phyloP scores from a whole-genome alignment of 495 filamentous ascomycete genomes.

The Neurospora sp. region DNA sequence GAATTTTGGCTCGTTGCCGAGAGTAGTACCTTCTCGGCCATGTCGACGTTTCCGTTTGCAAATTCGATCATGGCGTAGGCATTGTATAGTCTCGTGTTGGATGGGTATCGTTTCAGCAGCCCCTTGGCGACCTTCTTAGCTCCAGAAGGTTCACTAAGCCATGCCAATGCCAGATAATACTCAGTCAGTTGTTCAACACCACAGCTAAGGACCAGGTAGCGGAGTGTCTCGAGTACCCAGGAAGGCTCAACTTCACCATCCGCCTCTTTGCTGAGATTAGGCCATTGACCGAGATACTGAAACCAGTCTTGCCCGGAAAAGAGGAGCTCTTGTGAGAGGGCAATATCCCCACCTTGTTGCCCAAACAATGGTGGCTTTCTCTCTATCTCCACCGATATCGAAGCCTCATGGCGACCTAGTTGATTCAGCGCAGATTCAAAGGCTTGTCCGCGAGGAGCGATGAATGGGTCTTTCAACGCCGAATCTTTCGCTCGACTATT shows the following conservation, averaged over 20 bases:
- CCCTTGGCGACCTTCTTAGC: conserved; percentile 63
- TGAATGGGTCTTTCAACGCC: conserved; percentile 27
- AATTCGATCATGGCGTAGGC: conserved; percentile 66
- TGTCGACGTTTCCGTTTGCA: conserved; percentile 39
- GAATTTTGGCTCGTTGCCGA: conserved; percentile 34
- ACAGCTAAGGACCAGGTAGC: conserved; percentile 36
- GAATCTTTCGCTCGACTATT: background rate
- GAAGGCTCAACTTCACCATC: conserved; percentile 21
- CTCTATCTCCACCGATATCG: conserved; percentile 2
- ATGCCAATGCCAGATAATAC: conserved; percentile 62
- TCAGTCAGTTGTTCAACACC: conserved; percentile 49
- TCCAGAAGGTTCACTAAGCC: conserved; percentile 40
- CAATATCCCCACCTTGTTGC: conserved; percentile 22
- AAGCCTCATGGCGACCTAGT: background rate
- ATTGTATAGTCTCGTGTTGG: conserved; percentile 63
- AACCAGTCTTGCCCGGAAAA: conserved; percentile 30
- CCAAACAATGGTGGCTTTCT: conserved; percentile 24
- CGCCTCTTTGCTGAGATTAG: background rate
- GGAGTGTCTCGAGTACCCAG: conserved; percentile 47
- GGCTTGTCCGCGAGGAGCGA: conserved; percentile 9
- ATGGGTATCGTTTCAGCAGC: conserved; percentile 55
- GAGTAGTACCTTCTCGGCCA: conserved; percentile 53
- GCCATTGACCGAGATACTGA: conserved; percentile 19
- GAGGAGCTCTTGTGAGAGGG: conserved; percentile 25
- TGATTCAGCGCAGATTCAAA: conserved; percentile 2